Conservation (phyloP, 331 rosid species). For the Ulmus americana region DNA sequence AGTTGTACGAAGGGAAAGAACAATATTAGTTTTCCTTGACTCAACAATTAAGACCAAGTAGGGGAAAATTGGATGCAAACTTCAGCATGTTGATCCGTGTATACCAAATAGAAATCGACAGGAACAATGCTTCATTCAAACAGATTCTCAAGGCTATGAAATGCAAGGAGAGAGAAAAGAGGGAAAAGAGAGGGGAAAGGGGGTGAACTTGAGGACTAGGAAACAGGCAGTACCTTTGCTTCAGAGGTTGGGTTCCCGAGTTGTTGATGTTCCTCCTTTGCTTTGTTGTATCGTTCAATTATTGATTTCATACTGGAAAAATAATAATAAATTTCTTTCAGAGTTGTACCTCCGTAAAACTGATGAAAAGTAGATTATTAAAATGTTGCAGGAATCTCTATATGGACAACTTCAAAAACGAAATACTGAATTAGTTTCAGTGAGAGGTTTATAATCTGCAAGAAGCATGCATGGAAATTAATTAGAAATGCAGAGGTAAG, state of each 20-base stretch:
- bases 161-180: neutral
- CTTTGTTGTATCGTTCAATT: slow-evolving; percentile 67
- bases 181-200: neutral
- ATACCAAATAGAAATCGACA: neutral
- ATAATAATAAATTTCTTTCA: slow-evolving; percentile 21
- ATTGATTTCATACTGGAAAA: slow-evolving; percentile 68
- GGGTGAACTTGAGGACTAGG: neutral
- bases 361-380: neutral
- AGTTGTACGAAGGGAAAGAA: neutral
- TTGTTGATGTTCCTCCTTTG: slow-evolving; percentile 65
- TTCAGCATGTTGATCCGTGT: neutral
- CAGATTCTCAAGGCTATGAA: neutral
- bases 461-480: neutral
- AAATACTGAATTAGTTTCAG: neutral
- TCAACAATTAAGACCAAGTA: neutral
- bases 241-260: slow-evolving; percentile 54
- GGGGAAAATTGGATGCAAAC: neutral
- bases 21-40: neutral
- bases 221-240: slow-evolving; percentile 56
- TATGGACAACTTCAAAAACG: neutral
- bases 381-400: slow-evolving; percentile 11
- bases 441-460: neutral
- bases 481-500: neutral
- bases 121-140: neutral
- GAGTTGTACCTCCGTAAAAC: slow-evolving; percentile 14